Evolutionary conservation across 805 yeast genomes (phyloP).

Genomic region (Wickerhamiella kurtzmanii): DNA sequence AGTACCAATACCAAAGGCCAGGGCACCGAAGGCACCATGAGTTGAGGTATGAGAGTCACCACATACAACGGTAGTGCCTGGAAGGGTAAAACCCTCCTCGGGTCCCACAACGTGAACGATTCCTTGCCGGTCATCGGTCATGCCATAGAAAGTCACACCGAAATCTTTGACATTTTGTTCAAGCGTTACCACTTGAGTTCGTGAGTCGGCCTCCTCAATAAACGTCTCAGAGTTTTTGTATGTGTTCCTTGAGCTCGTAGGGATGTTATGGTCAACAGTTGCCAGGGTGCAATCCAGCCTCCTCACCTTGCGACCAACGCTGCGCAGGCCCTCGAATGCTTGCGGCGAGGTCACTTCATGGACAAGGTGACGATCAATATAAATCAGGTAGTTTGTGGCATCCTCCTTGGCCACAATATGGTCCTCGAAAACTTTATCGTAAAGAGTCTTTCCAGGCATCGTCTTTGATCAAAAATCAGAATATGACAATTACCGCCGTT

Average conservation of each 20-base stretch:
- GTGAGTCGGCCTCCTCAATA: conserved; percentile 81
- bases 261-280: conserved; percentile 94
- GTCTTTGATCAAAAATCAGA: neutral
- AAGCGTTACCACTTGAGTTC: conserved; percentile 80
- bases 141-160: conserved; percentile 83
- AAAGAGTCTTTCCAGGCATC: conserved; percentile 45
- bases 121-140: conserved; percentile 91
- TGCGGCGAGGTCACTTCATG: conserved; percentile 99
- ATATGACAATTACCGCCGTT: neutral
- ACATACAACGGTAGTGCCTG: conserved; percentile 97
- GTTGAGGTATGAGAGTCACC: conserved; percentile 99
- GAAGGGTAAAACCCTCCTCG: conserved; percentile 95
- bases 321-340: conserved; percentile 89
- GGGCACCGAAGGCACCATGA: conserved; percentile 95
- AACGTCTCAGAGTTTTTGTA: conserved; percentile 65
- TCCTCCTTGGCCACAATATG: conserved; percentile 86
- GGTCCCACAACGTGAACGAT: conserved; percentile 98
- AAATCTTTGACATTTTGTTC: conserved; percentile 87
- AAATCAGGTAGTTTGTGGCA: conserved; percentile 71
- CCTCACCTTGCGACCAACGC: conserved; percentile 81
- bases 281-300: conserved; percentile 86
- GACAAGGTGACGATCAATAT: conserved; percentile 92
- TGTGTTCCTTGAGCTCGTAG: conserved; percentile 73
- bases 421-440: conserved; percentile 92
- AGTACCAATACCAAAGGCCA: conserved; percentile 98